Base-by-base conservation (phyloP, 2,329 filamentous ascomycete species). In the Penicillium sp. region DNA sequence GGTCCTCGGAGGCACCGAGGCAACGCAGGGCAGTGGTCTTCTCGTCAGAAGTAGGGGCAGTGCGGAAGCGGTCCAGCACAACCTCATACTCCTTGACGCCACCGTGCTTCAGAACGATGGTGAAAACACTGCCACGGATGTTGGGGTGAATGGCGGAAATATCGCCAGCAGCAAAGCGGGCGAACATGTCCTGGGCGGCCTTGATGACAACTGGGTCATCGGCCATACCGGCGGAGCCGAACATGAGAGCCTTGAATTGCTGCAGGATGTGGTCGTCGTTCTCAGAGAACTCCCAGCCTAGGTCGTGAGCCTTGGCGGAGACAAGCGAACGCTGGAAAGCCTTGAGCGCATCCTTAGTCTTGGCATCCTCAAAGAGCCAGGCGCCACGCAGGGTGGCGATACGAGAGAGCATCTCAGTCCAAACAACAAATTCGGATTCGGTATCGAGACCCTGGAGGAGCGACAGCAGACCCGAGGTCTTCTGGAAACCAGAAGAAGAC, bases 191-290 rank as follows among this genome's bases (percentile, higher is more conserved):
- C 76, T 92, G 89, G 8, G 92, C 89, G 8, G 91, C 91, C 49
- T 86, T 82, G 70, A 93, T 85, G 59, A 96, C 85, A 64, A 84
- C 81, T 68, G 92, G 80, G 68, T 98, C 93, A 33, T 91, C 92
- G 46, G 87, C 84, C 64, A 91, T 80, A 56, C 93, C 93, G 50
- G 93, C 91, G 65, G 83, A 86, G 59, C 90, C 90, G 72, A 98
- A 98, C 73, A 97, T 84, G 71, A 97, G 84, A 14, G 87, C 87
- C 81, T 98, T 98, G 83, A 96, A 96, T 73, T 97, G 93, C 75
- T 96, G 92, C 73, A 93, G 83, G 64, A 97, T 88, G 71, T 97
- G 93, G 49, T 90, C 91, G 67, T 98, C 93, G 3, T 83, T 83
- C 26, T 93, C 89, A 27, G 86, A 88, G 76, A 98, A 96, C 14